A percentile compares a stretch with the other conserved stretches of the same genome.
Evolutionary conservation across 495 filamentous ascomycete species (phyloP).

Genomic region (Neurospora terricola): DNA sequence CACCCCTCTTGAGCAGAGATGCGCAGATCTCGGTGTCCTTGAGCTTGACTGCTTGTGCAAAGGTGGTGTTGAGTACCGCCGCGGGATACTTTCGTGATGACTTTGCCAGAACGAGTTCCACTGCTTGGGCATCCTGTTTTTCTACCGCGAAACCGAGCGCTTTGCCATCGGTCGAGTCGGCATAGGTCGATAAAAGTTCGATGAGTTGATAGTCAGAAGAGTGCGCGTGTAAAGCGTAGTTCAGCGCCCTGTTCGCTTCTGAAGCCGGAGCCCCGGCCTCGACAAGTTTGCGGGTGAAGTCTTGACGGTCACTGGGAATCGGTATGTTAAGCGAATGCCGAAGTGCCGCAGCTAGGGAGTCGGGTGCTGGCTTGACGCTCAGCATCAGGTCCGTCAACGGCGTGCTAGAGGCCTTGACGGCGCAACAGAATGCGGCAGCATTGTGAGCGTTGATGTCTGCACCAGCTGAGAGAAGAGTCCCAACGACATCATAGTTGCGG

Average conservation of each 20-base stretch:
- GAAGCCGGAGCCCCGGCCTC: slow-evolving; percentile 26
- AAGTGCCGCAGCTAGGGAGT: slow-evolving; percentile 28
- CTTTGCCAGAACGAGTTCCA: slow-evolving; percentile 30
- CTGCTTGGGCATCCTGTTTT: slow-evolving; percentile 22
- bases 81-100: slow-evolving; percentile 11
- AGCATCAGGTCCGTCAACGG: slow-evolving; percentile 33
- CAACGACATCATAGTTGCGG: slow-evolving; percentile 22
- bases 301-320: slow-evolving; percentile 33
- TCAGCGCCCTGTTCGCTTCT: slow-evolving; percentile 33
- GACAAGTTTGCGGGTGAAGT: slow-evolving; percentile 31
- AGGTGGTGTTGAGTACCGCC: slow-evolving; percentile 20
- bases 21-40: slow-evolving; percentile 23
- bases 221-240: slow-evolving; percentile 31
- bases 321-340: slow-evolving; percentile 33
- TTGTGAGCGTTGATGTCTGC: slow-evolving; percentile 35
- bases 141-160: slow-evolving; percentile 30
- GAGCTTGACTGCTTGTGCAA: slow-evolving; percentile 23
- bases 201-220: slow-evolving; percentile 31
- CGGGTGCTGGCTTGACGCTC: slow-evolving; percentile 16
- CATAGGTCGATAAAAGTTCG: slow-evolving; percentile 24
- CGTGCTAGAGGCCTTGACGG: slow-evolving; percentile 28
- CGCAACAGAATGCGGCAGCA: slow-evolving; percentile 29
- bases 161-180: slow-evolving; percentile 32
- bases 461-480: slow-evolving; percentile 29
- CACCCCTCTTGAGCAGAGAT: slow-evolving; percentile 27